A percentile compares a stretch with the other conserved stretches of the same genome.
Evolutionary conservation across 768 basidiomycete genomes (phyloP).

Genomic region (Suillus tomentosus): DNA sequence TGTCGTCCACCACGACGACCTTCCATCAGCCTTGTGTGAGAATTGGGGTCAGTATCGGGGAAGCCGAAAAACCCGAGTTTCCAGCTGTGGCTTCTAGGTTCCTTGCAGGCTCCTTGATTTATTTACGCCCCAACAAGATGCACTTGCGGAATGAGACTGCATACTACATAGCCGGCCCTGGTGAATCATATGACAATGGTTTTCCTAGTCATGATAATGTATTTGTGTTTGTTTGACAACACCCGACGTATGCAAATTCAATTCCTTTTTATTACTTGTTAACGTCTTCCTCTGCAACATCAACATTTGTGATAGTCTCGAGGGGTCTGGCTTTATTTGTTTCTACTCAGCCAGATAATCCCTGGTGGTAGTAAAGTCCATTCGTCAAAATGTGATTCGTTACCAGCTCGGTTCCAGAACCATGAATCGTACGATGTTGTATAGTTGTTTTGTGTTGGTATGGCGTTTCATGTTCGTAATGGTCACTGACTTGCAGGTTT

Average conservation of each 20-base stretch:
- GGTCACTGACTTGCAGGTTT: no score
- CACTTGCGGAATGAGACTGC: background rate
- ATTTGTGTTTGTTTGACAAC: slow-evolving; percentile 2
- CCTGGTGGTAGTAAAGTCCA: background rate
- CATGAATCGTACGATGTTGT: no score
- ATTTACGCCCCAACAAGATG: background rate
- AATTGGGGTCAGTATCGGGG: background rate
- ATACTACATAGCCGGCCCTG: background rate
- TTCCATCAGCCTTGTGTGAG: no score
- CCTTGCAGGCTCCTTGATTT: background rate
- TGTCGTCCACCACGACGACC: no score
- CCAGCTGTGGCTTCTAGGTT: background rate
- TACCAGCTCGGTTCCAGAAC: no score
- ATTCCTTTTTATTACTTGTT: background rate
- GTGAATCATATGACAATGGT: background rate
- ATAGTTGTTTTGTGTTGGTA: no score
- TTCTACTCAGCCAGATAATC: background rate
- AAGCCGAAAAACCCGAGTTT: background rate
- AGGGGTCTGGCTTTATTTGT: background rate
- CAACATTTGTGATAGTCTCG: background rate
- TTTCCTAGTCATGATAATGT: background rate
- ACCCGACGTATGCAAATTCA: background rate
- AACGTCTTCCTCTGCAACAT: background rate
- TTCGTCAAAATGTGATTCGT: background rate
- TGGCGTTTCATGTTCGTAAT: no score